Base-by-base conservation (phyloP, 2,329 filamentous ascomycete species). In the Fusarium camptoceras region DNA sequence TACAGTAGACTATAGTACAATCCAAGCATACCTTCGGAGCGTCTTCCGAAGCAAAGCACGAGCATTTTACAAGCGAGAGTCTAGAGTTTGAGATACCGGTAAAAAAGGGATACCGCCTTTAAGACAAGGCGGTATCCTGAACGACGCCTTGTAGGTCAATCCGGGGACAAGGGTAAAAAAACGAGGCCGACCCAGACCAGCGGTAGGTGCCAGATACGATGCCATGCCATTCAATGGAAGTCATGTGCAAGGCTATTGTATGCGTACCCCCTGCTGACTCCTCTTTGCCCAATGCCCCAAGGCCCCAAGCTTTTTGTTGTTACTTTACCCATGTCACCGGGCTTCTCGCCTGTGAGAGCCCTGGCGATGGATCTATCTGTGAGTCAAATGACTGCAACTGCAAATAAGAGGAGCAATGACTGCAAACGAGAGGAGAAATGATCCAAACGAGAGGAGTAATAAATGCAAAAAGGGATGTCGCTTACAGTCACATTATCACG, bases 191-290 rank as follows among this genome's bases (percentile, higher is more conserved):
- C 68, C 68, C 69, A 62, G 60, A 58, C 57, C 64, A 67, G 69
- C 64, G 64, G 68, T 71, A 71, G 64, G 68, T 71, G 73, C 73
- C 65, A 70, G 70, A 59, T 37, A 39, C 37, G 43, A 59, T 59
- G 58, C 55, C 66, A 44, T 46, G 62, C 27, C 27, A 28, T 28
- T 14, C 22, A 9, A 22, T n/a, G 16, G 18, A 50, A 41, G 49
- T 51, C 49, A 41, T 41, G 61, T 58, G 59, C 59, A 66, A 64
- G 68, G 70, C 56, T 68, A 6, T 37, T 12, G 34, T 37, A n/a
- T 37, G 65, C 60, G 66, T 70, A 66, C 31, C 54, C 68, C 66
- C 68, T 74, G 70, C 61, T 63, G 66, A 59, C 56, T 60, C 59
- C 47, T 60, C 58, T 44, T n/a, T 37, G 5, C 48, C 34, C 34